Evolutionary conservation across 176 grass and related monocot genomes (phyloP).

Genomic region (Carex littledalei): DNA sequence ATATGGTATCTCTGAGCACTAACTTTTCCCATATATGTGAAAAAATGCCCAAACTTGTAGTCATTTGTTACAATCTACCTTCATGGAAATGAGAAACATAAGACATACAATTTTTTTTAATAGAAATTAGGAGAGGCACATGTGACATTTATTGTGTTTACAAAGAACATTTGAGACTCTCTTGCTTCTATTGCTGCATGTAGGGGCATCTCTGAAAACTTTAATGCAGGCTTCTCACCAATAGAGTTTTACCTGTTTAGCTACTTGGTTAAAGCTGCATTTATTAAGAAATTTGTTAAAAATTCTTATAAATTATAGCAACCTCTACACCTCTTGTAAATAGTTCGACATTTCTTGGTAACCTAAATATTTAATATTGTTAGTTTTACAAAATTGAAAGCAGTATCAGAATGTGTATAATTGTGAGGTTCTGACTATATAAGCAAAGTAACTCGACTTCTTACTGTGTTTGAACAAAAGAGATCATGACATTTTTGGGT

Average conservation of each 20-base stretch:
- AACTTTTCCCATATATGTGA: background rate
- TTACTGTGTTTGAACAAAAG: background rate
- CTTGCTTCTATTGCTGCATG: background rate
- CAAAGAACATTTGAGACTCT: background rate
- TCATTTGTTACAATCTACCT: background rate
- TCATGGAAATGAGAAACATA: background rate
- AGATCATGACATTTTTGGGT: background rate
- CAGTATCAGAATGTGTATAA: background rate
- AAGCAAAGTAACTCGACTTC: background rate
- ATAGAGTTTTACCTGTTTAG: background rate
- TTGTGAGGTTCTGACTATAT: background rate
- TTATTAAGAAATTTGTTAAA: no score
- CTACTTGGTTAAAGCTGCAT: background rate
- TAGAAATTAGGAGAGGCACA: background rate
- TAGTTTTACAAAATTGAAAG: background rate
- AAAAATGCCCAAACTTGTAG: background rate
- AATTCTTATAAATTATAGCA: no score
- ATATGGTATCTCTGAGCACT: background rate
- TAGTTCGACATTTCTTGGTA: background rate
- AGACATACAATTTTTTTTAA: background rate
- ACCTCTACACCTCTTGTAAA: no score
- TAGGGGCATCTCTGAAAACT: background rate
- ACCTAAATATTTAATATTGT: background rate
- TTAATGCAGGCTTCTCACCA: background rate
- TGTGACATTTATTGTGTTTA: background rate